These are phyloP conservation scores for Pythium biforme DNA, from an alignment of 352 stramenopile genomes.

Conservation along the genomic window DNA sequence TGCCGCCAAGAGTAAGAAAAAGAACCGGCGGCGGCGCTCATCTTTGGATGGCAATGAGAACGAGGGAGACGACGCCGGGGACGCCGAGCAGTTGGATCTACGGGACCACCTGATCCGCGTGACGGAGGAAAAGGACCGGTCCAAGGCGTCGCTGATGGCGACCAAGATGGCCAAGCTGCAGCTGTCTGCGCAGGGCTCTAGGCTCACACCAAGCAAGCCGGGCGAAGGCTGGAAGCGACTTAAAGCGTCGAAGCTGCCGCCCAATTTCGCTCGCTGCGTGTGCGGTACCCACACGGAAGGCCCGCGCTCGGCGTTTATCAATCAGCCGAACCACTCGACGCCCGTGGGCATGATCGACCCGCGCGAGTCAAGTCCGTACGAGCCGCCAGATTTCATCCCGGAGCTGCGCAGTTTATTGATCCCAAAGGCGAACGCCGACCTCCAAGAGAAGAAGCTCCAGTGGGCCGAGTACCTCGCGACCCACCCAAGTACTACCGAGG, in stretches of 20 bases:
- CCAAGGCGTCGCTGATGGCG: constrained; percentile 46
- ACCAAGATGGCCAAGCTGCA: constrained; percentile 64
- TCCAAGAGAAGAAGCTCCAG: constrained; percentile 61
- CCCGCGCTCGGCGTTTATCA: constrained; percentile 59
- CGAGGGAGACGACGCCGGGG: constrained; percentile 26
- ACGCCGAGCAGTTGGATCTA: constrained; percentile 43
- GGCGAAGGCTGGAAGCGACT: constrained; percentile 79
- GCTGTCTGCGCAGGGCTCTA: constrained; percentile 27
- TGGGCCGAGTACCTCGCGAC: constrained; percentile 37
- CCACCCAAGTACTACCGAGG: constrained; percentile 3
- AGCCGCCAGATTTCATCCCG: constrained; percentile 55
- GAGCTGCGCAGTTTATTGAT: constrained; percentile 63
- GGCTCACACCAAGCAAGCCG: constrained; percentile 23
- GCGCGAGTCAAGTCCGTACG: constrained; percentile 54
- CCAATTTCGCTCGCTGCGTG: constrained; percentile 59
- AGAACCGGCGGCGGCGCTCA: constrained; percentile 14
- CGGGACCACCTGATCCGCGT: constrained; percentile 40
- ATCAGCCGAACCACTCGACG: constrained; percentile 60
- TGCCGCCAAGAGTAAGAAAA: constrained; percentile 11
- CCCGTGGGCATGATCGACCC: constrained; percentile 73
- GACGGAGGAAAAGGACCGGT: constrained; percentile 50
- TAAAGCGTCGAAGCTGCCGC: constrained; percentile 49
- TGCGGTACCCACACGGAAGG: constrained; percentile 55
- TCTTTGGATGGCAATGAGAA: constrained; percentile 21
- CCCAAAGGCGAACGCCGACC: constrained; percentile 44